Base-by-base conservation (phyloP, 805 yeast genomes). In the Schizosaccharomyces osmophilus region DNA sequence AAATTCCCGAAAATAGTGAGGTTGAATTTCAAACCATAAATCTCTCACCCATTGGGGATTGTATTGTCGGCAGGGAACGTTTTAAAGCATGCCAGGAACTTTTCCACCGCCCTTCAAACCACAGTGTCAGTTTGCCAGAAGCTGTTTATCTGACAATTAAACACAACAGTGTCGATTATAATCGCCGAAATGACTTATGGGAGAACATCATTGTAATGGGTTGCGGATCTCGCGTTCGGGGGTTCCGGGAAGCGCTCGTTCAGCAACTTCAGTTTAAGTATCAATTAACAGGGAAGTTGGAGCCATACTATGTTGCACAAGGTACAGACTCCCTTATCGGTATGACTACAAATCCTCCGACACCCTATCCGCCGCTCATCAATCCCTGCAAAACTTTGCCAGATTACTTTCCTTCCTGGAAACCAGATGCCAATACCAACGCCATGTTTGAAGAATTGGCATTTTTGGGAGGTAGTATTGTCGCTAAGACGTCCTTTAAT, bases 391-490 rank as follows among this genome's bases (percentile, higher is more conserved):
- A 41, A 36, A 36, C 45, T 4, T 22, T 57, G 5, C 60, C 60
- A 4, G 60, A 57, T 26, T 57, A 57, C n/a, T 57, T 57, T 26
- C 48, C 48, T 19, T 22, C 43, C 2, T 57, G 60, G 60, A 57
- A 57, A 36, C 57, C 31, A 24, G 57, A 51, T 29, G 39, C 43
- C 22, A 36, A 11, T 15, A 29, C 48, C 15, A 26, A 31, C 3
- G 42, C 39, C 4, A 26, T 22, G 48, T 22, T 57, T 24, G 60
- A 41, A 26, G 60, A 57, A 19, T 24, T 57, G 31, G 42, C 60
- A 11, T 57, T 57, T 43, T 36, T 57, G 42, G 60, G 60, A 6
- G 60, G 60, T 17, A 39, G 60, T 31, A 57, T 57, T 11, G 42
- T 57, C 17, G 60, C 60, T 5, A 57, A 57, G 26, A 41, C 60